phyloP scores from a whole-genome alignment of 2,329 filamentous ascomycete species.

The Leptographium galeiforme region DNA sequence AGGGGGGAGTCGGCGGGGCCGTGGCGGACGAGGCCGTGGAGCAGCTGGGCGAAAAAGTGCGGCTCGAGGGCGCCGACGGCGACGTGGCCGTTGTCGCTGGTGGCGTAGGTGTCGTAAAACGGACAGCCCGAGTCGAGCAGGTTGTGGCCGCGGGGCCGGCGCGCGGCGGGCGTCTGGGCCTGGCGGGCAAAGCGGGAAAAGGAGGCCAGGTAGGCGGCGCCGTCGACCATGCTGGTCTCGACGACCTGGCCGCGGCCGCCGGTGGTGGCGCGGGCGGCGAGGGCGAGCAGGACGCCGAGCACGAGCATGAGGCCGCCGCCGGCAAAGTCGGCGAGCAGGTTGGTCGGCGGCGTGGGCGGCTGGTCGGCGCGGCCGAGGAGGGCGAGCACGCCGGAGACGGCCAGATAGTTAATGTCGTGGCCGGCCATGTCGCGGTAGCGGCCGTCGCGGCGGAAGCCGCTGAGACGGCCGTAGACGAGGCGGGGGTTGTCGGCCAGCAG shows the following conservation, averaged over 20 bases:
- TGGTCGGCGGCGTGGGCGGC: slow-evolving; percentile 66
- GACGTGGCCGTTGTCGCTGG: slow-evolving; percentile 63
- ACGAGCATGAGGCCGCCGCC: slow-evolving; percentile 76
- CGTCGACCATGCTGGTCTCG: slow-evolving; percentile 95
- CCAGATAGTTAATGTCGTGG: slow-evolving; percentile 94
- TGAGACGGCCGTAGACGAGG: slow-evolving; percentile 74
- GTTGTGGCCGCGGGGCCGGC: slow-evolving; percentile 56
- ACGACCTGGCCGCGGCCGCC: slow-evolving; percentile 78
- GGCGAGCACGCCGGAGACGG: slow-evolving; percentile 66
- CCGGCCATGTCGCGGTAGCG: slow-evolving; percentile 80
- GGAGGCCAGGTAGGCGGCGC: slow-evolving; percentile 61
- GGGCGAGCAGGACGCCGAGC: slow-evolving; percentile 67
- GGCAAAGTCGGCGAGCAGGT: slow-evolving; percentile 82
- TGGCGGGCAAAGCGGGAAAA: slow-evolving; percentile 60
- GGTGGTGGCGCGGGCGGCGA: slow-evolving; percentile 49
- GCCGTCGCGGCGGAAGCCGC: slow-evolving; percentile 78
- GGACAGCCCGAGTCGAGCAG: slow-evolving; percentile 73
- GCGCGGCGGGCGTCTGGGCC: slow-evolving; percentile 50
- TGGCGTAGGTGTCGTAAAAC: slow-evolving; percentile 83
- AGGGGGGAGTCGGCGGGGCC: neutral
- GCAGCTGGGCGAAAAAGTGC: slow-evolving; percentile 60
- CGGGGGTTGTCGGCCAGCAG: slow-evolving; percentile 57
- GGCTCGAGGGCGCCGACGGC: slow-evolving; percentile 86
- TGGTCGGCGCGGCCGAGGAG: slow-evolving; percentile 59
- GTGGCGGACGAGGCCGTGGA: slow-evolving; percentile 50